A percentile compares a stretch with the other conserved stretches of the same genome.
Evolutionary conservation across 1,284 basidiomycete genomes (phyloP).

Genomic region (Tremellales sp.): DNA sequence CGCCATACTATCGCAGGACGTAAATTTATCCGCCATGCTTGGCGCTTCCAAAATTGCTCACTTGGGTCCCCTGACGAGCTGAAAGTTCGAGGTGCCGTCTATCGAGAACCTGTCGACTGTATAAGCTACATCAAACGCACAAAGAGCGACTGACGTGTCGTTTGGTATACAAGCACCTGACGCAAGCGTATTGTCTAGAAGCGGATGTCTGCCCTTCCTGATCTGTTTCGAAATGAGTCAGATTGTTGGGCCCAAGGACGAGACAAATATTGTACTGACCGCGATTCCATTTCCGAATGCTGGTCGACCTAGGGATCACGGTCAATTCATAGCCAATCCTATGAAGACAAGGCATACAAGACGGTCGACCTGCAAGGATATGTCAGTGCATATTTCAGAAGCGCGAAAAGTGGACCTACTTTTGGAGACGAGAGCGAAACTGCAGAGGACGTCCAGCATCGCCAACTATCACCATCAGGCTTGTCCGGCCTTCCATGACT

Average conservation of each 20-base stretch:
- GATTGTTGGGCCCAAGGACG: not conserved
- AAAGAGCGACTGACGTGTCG: slow-evolving; percentile 63
- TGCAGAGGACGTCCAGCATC: slow-evolving; percentile 74
- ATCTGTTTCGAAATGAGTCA: slow-evolving; percentile 47
- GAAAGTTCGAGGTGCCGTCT: slow-evolving; percentile 73
- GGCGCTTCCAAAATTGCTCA: slow-evolving; percentile 47
- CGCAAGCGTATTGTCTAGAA: slow-evolving; percentile 70
- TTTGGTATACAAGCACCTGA: slow-evolving; percentile 72
- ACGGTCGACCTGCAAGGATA: too few species aligned
- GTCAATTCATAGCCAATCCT: too few species aligned
- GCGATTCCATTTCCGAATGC: slow-evolving; percentile 81
- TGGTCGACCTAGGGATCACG: slow-evolving; percentile 74
- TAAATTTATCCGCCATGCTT: slow-evolving; percentile 1
- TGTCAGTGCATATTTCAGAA: too few species aligned
- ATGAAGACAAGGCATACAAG: too few species aligned
- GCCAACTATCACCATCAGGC: slow-evolving; percentile 57
- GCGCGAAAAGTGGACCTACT: slow-evolving; percentile 53
- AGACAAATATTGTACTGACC: slow-evolving; percentile 14
- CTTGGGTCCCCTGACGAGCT: slow-evolving; percentile 86
- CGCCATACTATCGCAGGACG: slow-evolving; percentile 63
- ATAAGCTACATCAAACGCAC: not conserved
- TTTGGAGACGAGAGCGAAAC: slow-evolving; percentile 75
- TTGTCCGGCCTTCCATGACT: slow-evolving; percentile 14
- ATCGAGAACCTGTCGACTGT: slow-evolving; percentile 39
- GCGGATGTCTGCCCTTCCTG: slow-evolving; percentile 77